phyloP scores from a whole-genome alignment of 345 rosid genomes.

The Brassica juncea region DNA sequence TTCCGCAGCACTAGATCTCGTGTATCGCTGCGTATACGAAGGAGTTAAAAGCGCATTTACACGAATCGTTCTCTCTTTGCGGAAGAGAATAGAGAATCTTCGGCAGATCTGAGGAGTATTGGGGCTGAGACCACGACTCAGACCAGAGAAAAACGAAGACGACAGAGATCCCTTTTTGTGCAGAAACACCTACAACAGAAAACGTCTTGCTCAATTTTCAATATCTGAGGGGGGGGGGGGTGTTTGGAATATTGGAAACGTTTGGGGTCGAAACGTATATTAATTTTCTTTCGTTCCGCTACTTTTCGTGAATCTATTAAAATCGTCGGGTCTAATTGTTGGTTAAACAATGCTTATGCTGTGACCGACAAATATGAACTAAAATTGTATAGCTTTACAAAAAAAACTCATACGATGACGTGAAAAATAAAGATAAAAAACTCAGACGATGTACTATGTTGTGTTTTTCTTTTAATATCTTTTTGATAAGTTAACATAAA shows the following conservation, averaged over 20 bases:
- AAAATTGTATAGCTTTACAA: neutral
- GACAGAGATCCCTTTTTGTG: constrained; percentile 41
- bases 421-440: neutral
- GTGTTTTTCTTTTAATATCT: neutral
- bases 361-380: constrained; percentile 2
- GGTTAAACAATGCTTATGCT: constrained; percentile 27
- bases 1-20: constrained; percentile 35
- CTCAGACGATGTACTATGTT: neutral
- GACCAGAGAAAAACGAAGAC: constrained; percentile 30
- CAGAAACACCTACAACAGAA: constrained; percentile 27
- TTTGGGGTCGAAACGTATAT: constrained; percentile 25
- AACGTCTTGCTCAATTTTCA: constrained; percentile 26
- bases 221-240: constrained; percentile 9
- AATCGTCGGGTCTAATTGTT: constrained; percentile 8
- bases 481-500: neutral
- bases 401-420: neutral
- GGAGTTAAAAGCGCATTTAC: neutral
- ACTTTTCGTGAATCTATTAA: neutral
- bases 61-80: constrained; percentile 23
- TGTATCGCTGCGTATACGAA: constrained; percentile 5
- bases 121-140: constrained; percentile 25
- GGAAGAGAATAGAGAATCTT: constrained; percentile 18
- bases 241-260: neutral
- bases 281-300: neutral
- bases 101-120: constrained; percentile 35